Evolutionary conservation across 805 yeast species (phyloP), one percentile per base, ranked within the genome.

Genomic region (Starmerella vitae): DNA sequence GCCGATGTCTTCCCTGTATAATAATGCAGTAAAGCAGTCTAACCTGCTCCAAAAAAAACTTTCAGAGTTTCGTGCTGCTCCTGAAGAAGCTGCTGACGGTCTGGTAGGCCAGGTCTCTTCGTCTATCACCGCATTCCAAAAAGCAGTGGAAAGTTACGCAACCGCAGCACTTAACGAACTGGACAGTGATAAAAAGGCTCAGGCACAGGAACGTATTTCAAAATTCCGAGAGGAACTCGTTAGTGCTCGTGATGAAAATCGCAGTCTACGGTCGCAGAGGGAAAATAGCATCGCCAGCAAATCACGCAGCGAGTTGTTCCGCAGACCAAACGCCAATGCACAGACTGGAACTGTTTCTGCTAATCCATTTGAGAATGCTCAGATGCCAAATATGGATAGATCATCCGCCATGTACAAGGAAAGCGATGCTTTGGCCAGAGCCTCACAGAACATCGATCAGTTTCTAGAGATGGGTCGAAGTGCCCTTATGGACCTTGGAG

Each of bases 1-100:
- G 14, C 8, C 30, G 19, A 52, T 52, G 97, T 86, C 85, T 61
- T 76, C 94, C 20, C 66, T 86, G 37, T 84, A 78, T 62, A 88
- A 83, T 61, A 93, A 83, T 58, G 95, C 94, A 7, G 67, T 80
- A 39, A 84, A 83, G 58, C 95, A 86, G 59, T 73, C 84, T 22
- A 82, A 74, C 51, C 67, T 76, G 20, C 62, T 88, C 37, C 71
- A 75, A 42, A 71, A 71, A 44, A 95, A 85, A 50, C 60, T 88
- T 35, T 65, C 70, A 15, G 60, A 64, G 37, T 77, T 88, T 48
- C 54, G 60, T 3, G 62, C 67, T 33, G 73, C 78, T 44, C 67
- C 82, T 8, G 67, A 72, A 13, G 68, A 76, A 3, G 71, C 93
- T 1, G 91, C 93, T 17, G 63, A 81, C 41, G 75, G 94, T 1